Percentiles rank a stretch among this genome's conserved stretches.
Evolutionary conservation across 2,329 filamentous ascomycete species (phyloP).

Genomic region (Clathrospora elynae): DNA sequence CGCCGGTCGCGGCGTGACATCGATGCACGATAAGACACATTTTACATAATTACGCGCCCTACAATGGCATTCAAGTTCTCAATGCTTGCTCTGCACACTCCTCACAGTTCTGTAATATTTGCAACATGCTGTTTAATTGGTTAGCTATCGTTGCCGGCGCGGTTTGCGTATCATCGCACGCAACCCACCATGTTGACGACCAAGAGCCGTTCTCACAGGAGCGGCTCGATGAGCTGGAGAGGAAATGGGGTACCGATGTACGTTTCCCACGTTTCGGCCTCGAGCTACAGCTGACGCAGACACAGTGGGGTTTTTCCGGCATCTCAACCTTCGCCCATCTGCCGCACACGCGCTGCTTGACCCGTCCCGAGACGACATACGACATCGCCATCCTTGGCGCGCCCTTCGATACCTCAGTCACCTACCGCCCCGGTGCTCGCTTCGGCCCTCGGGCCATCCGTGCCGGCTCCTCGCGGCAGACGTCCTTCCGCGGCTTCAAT

Average conservation of each 20-base stretch:
- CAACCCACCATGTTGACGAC: slow-evolving; percentile 35
- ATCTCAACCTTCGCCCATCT: slow-evolving; percentile 64
- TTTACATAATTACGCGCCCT: slow-evolving; percentile 40
- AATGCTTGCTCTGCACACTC: neutral
- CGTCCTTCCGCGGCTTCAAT: slow-evolving; percentile 80
- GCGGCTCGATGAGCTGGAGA: slow-evolving; percentile 41
- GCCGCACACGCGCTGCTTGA: slow-evolving; percentile 55
- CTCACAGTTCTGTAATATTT: neutral
- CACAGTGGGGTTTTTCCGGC: slow-evolving; percentile 69
- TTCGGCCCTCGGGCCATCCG: slow-evolving; percentile 90
- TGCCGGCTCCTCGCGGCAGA: slow-evolving; percentile 80
- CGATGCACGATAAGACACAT: slow-evolving; percentile 31
- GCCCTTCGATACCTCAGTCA: slow-evolving; percentile 57
- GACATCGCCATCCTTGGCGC: slow-evolving; percentile 58
- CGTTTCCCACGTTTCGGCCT: neutral
- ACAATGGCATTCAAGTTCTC: slow-evolving; percentile 12
- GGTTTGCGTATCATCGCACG: slow-evolving; percentile 31
- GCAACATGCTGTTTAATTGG: slow-evolving; percentile 28
- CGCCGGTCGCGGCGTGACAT: slow-evolving; percentile 21
- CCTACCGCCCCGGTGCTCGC: slow-evolving; percentile 57
- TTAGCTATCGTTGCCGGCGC: slow-evolving; percentile 21
- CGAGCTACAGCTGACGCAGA: slow-evolving; percentile 11
- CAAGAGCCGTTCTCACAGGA: slow-evolving; percentile 38
- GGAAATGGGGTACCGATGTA: slow-evolving; percentile 52
- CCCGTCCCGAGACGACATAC: slow-evolving; percentile 50